Evolutionary conservation across 805 yeast species (phyloP), one percentile per base, ranked within the genome.

Genomic region (Wickerhamiella cacticola): DNA sequence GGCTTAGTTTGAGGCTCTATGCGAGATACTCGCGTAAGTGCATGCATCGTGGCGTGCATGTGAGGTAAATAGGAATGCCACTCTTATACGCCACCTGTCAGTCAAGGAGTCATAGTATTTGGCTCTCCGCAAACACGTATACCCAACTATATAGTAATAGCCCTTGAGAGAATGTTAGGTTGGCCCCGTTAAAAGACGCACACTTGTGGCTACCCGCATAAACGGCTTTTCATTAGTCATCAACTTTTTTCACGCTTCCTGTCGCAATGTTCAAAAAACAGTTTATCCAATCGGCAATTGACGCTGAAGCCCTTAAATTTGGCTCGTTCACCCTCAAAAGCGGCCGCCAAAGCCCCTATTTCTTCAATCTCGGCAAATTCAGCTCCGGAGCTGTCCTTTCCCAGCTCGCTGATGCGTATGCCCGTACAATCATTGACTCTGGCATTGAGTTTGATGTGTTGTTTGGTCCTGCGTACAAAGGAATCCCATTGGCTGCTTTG

Each of bases 391-490:
- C 74, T 54, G 73, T 82, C 50, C 71, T 89, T 52, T 76, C 85
- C n/a, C 76, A 79, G 35, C 70, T 89, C 56, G 96, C 95, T 18
- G 75, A 80, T 5, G 82, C 95, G 5, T 92, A 88, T 61, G 97
- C 98, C 25, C 73, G 76, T 50, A 82, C 95, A 24, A 89, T 89
- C 55, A 79, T 88, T 56, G 78, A 75, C 42, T 75, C 89, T 0
- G 89, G 82, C 5, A 60, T 89, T 45, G 80, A 87, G 62, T 88
- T 89, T 58, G 97, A 89, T 59, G 79, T 92, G 38, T 69, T 89
- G 48, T 89, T 89, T 61, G 98, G 98, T 6, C 98, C 98, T 9
- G 98, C 98, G 24, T 89, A 89, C 68, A 92, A 92, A 68, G 98
- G 98, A 16, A 89, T 89, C 57, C 94, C 98, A 19, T 73, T 89